Evolutionary conservation across 768 basidiomycete genomes (phyloP).

Genomic region (Leccinum broughii): DNA sequence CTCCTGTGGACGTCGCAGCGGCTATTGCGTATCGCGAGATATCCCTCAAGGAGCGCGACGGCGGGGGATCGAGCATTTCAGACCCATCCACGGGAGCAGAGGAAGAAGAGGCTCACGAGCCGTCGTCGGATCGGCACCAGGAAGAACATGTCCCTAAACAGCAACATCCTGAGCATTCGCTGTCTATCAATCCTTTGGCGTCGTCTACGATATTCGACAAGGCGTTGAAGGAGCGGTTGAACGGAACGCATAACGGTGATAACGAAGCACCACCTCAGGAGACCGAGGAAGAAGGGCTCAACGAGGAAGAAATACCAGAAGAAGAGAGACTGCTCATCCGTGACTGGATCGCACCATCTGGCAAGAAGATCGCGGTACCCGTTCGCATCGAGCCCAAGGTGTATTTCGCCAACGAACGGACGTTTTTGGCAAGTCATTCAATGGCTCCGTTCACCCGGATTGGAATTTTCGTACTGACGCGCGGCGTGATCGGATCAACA

Average conservation of each 20-base stretch:
- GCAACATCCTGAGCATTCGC: constrained; percentile 23
- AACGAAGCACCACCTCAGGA: constrained; percentile 18
- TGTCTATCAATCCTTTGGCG: constrained; percentile 86
- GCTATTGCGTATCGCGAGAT: constrained; percentile 87
- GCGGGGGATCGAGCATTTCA: constrained; percentile 7
- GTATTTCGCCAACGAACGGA: constrained; percentile 94
- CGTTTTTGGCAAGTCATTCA: constrained; percentile 73
- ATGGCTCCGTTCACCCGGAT: background rate
- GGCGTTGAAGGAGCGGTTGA: constrained; percentile 69
- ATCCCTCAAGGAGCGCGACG: constrained; percentile 56
- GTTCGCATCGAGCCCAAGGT: constrained; percentile 99
- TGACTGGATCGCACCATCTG: constrained; percentile 75
- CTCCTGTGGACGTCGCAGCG: constrained; percentile 71
- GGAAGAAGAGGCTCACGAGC: constrained; percentile 38
- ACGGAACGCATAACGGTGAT: constrained; percentile 32
- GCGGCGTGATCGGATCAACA: constrained; percentile 30
- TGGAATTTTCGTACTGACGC: constrained; percentile 1
- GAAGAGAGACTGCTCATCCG: constrained; percentile 62
- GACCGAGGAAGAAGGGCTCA: constrained; percentile 36
- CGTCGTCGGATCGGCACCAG: constrained; percentile 36
- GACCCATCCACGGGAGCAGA: constrained; percentile 19
- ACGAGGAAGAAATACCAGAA: constrained; percentile 36
- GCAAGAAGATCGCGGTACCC: constrained; percentile 90
- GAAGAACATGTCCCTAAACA: constrained; percentile 23
- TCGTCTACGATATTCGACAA: constrained; percentile 83